Base-by-base conservation (phyloP, 2,329 filamentous ascomycete species). In the Pseudopyricularia javanii region DNA sequence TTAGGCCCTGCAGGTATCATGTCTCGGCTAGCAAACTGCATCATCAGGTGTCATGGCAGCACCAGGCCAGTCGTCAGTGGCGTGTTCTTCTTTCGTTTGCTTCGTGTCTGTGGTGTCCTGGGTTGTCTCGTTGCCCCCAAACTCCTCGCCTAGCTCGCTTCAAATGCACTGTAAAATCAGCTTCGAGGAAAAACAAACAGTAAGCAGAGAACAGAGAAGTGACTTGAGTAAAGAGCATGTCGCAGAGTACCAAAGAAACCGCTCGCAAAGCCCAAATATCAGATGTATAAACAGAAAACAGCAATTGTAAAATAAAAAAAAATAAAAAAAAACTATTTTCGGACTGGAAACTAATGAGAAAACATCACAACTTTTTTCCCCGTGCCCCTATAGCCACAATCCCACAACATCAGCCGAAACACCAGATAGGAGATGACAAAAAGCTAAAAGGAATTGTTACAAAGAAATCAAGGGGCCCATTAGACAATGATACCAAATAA, bases 271-370 rank as follows among this genome's bases (percentile, higher is more conserved):
- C 51, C 51, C 40, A 43, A 49, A 35, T 47, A 37, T 22, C 6
- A 49, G 20, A n/a, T 47, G 20, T 17, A 3, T 6, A 47, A 22
- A 17, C 20, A 5, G 14, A 24, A 49, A 24, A 22, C n/a, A n/a
- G n/a, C n/a, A n/a, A n/a, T n/a, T n/a, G n/a, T n/a, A n/a, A n/a
- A n/a, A n/a, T n/a, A n/a, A 52, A 28, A 52, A 53, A 50, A 6
- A 37, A 14, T 43, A 53, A 49, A 53, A 22, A 32, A 53, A 4
- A 52, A 52, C 51, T 47, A 48, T 47, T 52, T 30, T n/a, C 12
- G 17, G 11, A n/a, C 37, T 43, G 8, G n/a, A 7, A 33, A 43
- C 22, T 43, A n/a, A n/a, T n/a, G n/a, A n/a, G n/a, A n/a, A n/a
- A n/a, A n/a, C n/a, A n/a, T n/a, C n/a, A n/a, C n/a, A n/a, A n/a